Evolutionary conservation across 257 asterid species (phyloP), one percentile per base, ranked within the genome.

Genomic region (Thymus mandschuricus): DNA sequence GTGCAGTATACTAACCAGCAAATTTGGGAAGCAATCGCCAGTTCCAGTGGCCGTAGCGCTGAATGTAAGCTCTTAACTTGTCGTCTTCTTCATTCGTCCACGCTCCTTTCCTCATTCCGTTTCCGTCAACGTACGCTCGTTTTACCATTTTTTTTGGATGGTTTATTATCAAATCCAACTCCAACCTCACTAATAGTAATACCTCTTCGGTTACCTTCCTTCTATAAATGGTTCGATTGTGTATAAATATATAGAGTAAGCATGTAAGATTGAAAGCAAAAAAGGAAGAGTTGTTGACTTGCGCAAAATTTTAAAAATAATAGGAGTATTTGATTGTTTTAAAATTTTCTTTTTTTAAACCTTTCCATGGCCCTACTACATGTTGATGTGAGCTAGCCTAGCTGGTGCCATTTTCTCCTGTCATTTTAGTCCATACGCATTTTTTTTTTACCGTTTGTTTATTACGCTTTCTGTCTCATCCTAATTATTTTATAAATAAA

Each of bases 21-120:
- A 30, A 57, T 10, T 57, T 29, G 27, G 62, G 62, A 57, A 57
- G 62, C 62, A 57, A 8, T 10, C 41, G 62, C 62, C 62, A 57
- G 62, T 57, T 57, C 57, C 57, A 51, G 57, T 51, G 57, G 57
- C 57, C 57, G 38, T 57, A 30, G 11, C 33, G 62, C 41, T 57
- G 8, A 1, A 57, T 21, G 31, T 57, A 57, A 57, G 41, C 40
- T 30, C 21, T 30, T 41, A 57, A 30, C 41, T 57, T 57, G 21
- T 30, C 40, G 3, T 57, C 62, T 57, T 57, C 62, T 57, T 57
- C 8, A 0, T 10, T 8, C 5, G 41, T 57, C 62, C 62, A 57
- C 43, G 62, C 41, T 1, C 62, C 62, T 57, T 31, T 57, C 2
- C 62, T 57, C 62, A 57, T 8, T 4, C 62, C 62, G 10, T 57